Evolutionary conservation across 352 stramenopile species (phyloP).

Genomic region (Pythium chondricola): DNA sequence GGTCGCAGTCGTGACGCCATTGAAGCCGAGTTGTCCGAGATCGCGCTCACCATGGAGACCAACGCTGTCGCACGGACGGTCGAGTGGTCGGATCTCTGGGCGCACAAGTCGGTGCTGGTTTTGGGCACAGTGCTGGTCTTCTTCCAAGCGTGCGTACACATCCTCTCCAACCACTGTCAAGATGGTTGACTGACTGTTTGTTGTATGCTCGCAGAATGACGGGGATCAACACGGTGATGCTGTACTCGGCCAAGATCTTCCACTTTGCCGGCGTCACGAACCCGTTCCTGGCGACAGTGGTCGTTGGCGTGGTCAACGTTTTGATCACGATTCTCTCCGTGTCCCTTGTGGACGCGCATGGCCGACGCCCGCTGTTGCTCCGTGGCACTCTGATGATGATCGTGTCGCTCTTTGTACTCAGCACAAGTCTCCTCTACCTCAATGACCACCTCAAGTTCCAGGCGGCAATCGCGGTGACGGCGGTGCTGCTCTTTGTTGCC

Average conservation of each 20-base stretch:
- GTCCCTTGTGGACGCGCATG: constrained; percentile 66
- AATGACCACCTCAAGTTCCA: constrained; percentile 41
- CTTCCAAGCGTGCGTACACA: constrained; percentile 54
- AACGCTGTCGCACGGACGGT: constrained; percentile 25
- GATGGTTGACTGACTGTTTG: neutral
- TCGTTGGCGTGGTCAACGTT: constrained; percentile 73
- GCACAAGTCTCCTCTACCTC: constrained; percentile 55
- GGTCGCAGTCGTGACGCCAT: constrained; percentile 27
- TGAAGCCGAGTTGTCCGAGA: constrained; percentile 56
- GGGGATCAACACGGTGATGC: constrained; percentile 89
- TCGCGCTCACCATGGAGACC: constrained; percentile 54
- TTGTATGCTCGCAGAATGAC: constrained; percentile 47
- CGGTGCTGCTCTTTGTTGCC: constrained; percentile 73
- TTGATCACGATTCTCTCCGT: constrained; percentile 73
- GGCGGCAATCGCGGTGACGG: constrained; percentile 60
- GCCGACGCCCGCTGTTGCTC: constrained; percentile 67
- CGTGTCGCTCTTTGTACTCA: constrained; percentile 54
- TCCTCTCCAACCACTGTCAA: neutral
- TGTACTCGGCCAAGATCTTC: constrained; percentile 91
- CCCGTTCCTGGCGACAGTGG: constrained; percentile 72
- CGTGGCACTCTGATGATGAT: constrained; percentile 73
- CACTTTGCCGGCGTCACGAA: constrained; percentile 84
- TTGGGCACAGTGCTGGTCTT: constrained; percentile 67
- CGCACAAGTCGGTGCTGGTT: constrained; percentile 49
- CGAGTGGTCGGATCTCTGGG: constrained; percentile 44